Conservation (phyloP, 306 rosid species). For the Astragalus glycyphyllos region DNA sequence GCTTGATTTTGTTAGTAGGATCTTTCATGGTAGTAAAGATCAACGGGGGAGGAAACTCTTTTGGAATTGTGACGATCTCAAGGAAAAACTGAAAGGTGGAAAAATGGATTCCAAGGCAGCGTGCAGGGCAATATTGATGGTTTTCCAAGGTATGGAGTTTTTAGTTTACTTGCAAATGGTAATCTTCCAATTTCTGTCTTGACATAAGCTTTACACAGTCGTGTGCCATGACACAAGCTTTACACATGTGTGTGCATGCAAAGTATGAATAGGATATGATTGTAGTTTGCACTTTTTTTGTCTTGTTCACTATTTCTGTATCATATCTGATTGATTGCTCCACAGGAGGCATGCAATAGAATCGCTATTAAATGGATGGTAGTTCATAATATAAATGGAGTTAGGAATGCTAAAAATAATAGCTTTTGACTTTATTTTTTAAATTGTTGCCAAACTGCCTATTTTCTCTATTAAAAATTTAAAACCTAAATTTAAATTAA, state of each 20-base stretch:
- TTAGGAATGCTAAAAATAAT: background rate
- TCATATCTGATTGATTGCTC: slow-evolving; percentile 37
- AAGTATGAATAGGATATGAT: background rate
- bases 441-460: background rate
- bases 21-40: slow-evolving; percentile 88
- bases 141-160: slow-evolving; percentile 80
- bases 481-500: slow-evolving; percentile 9
- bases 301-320: slow-evolving; percentile 6
- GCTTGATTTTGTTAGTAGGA: slow-evolving; percentile 93
- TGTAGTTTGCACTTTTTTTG: slow-evolving; percentile 5
- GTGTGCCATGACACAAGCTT: background rate
- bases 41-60: slow-evolving; percentile 81
- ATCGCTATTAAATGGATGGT: background rate
- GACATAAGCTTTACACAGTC: background rate
- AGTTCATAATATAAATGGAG: background rate
- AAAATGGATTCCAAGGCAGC: slow-evolving; percentile 69
- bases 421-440: slow-evolving; percentile 24
- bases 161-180: slow-evolving; percentile 10
- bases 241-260: background rate
- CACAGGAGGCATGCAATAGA: no score
- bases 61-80: slow-evolving; percentile 87
- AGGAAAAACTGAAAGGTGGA: slow-evolving; percentile 72
- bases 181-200: slow-evolving; percentile 26
- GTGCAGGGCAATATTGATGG: slow-evolving; percentile 76
- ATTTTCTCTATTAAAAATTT: slow-evolving; percentile 20